These are phyloP conservation scores for Nitzschia sp. DNA, from an alignment of 108 stramenopile species.

Conservation along the genomic window DNA sequence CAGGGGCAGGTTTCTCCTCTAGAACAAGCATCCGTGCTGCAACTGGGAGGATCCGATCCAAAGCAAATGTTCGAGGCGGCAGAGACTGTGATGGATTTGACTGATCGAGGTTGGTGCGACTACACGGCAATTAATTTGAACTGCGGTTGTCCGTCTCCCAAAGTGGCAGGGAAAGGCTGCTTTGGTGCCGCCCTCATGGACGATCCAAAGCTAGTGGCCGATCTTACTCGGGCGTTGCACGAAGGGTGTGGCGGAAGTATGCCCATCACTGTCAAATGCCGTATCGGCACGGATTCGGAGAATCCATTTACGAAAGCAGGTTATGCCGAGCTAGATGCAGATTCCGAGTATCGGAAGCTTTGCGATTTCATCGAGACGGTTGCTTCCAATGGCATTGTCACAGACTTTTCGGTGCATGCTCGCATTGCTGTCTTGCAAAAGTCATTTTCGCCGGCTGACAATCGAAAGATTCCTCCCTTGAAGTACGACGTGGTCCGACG, in stretches of 20 bases:
- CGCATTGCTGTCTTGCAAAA: conserved; percentile 92
- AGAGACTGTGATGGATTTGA: conserved; percentile 67
- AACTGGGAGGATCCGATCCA: conserved; percentile 96
- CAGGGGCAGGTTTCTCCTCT: conserved; percentile 51
- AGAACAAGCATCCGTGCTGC: conserved; percentile 89
- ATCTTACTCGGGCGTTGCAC: conserved; percentile 70
- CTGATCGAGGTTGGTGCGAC: conserved; percentile 63
- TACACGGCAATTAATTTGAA: conserved; percentile 99
- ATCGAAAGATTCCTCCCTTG: conserved; percentile 95
- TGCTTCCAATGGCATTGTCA: conserved; percentile 76
- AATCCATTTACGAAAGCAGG: conserved; percentile 41
- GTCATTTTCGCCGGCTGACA: conserved; percentile 93
- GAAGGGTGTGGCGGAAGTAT: conserved; percentile 62
- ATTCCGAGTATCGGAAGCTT: conserved; percentile 82
- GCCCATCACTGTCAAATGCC: conserved; percentile 96
- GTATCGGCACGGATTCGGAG: conserved; percentile 85
- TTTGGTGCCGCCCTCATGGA: conserved; percentile 99
- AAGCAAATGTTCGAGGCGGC: conserved; percentile 73
- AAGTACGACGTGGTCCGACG: conserved; percentile 79
- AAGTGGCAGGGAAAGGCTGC: conserved; percentile 95
- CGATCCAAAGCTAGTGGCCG: conserved; percentile 83
- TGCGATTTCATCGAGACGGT: conserved; percentile 87
- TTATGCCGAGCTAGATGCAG: conserved; percentile 71
- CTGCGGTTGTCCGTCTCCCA: conserved; percentile 97
- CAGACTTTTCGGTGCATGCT: conserved; percentile 96